phyloP scores from a whole-genome alignment of 1,284 basidiomycete genomes.

The Cryptococcus sp. region DNA sequence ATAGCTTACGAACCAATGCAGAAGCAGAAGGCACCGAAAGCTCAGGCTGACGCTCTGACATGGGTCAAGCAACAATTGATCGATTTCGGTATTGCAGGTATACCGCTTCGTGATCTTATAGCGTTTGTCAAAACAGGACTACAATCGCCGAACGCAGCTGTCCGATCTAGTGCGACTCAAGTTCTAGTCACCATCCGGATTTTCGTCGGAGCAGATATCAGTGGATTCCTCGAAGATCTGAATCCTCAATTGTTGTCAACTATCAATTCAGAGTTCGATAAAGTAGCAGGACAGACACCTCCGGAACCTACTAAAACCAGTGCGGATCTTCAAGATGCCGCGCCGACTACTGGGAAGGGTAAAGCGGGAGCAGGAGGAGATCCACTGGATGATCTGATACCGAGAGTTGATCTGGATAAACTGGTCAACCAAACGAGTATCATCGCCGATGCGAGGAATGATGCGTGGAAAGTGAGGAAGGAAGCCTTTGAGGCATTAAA shows the following conservation, averaged over 20 bases:
- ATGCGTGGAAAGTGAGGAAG: constrained; percentile 96
- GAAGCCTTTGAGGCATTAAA: constrained; percentile 86
- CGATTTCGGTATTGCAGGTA: constrained; percentile 89
- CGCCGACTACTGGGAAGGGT: constrained; percentile 45
- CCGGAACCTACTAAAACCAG: constrained; percentile 77
- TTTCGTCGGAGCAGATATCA: constrained; percentile 87
- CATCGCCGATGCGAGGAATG: constrained; percentile 74
- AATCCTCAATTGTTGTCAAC: constrained; percentile 91
- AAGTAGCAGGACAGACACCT: constrained; percentile 71
- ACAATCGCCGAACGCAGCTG: constrained; percentile 89
- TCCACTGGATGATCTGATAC: constrained; percentile 88
- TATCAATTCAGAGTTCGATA: constrained; percentile 88
- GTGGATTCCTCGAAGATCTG: constrained; percentile 85
- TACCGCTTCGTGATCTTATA: constrained; percentile 79
- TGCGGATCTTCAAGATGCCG: constrained; percentile 62
- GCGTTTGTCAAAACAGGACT: constrained; percentile 84
- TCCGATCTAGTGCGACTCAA: constrained; percentile 93
- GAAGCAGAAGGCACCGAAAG: constrained; percentile 96
- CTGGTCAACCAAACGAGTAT: constrained; percentile 81
- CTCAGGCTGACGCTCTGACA: constrained; percentile 80
- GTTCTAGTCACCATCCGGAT: constrained; percentile 85
- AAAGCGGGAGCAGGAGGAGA: constrained; percentile 54
- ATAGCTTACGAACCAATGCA: constrained; percentile 82
- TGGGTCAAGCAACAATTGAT: constrained; percentile 85
- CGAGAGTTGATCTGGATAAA: constrained; percentile 86